Base-by-base conservation (phyloP, 306 rosid genomes). In the Begonia masoniana region DNA sequence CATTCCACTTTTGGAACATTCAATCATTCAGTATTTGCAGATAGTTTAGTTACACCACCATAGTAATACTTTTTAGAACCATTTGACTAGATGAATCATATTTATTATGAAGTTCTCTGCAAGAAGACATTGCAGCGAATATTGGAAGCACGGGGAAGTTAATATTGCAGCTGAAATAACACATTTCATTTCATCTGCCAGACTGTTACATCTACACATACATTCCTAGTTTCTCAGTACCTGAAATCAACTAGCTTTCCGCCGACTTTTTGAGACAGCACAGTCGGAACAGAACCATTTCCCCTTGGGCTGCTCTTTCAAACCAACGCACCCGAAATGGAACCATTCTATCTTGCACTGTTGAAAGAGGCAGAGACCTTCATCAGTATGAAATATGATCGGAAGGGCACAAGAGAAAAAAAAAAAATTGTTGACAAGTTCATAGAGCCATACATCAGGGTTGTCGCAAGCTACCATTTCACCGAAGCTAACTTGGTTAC, bases 401-500 rank as follows among this genome's bases (percentile, higher is more conserved):
- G 10, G 13, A 12, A 61, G 41, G 9, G 9, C 36, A 41, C 15
- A 51, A 13, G 51, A 16, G 9, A 31, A 31, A 4, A 31, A 31
- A 31, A 4, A 31, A 5, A 31, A 31, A 31, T 31, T 31, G 39
- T 31, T 4, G 39, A 35, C 9, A 51, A 26, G 16, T 3, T 9
- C 1, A 43, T 16, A 48, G 41, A 31, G 7, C 15, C 77, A 24
- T 71, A 78, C 84, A 65, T 61, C 59, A 17, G 78, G 63, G 71
- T 78, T 74, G 53, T 78, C 84, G 15, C 81, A 74, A n/a, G 84
- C 84, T 74, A 74, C 78, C 84, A 78, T 78, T 64, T 74, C 81
- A 52, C 84, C 78, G 2, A 64, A 74, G 77, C 84, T 78, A 23
- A 74, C 81, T 67, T 74, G 72, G 64, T 78, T 78, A 59, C 84